Evolutionary conservation across 2,329 filamentous ascomycete genomes (phyloP).

Genomic region (Penicillium crustosum): DNA sequence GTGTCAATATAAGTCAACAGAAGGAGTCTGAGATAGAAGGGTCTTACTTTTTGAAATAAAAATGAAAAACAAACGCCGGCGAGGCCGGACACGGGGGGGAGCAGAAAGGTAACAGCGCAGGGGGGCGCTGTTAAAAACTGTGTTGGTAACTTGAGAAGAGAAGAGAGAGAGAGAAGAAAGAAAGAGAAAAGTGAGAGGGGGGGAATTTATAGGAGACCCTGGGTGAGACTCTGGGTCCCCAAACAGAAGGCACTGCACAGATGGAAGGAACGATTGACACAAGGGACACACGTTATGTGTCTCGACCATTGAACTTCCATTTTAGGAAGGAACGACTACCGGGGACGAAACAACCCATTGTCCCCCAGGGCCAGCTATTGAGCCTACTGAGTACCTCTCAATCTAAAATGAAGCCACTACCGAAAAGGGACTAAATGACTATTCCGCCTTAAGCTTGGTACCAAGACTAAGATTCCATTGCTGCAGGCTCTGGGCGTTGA

Average conservation of each 20-base stretch:
- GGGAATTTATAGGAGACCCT: background rate
- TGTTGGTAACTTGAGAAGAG: background rate
- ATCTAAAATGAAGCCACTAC: background rate
- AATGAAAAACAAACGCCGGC: background rate
- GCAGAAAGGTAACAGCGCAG: background rate
- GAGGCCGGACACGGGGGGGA: background rate
- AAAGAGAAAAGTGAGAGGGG: background rate
- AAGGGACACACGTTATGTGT: background rate
- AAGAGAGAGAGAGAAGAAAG: constrained; percentile 4
- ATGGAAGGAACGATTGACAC: background rate
- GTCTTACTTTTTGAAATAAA: background rate
- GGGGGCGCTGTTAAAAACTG: background rate
- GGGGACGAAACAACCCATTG: background rate
- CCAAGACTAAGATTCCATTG: background rate
- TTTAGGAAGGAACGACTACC: background rate
- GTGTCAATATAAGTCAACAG: background rate
- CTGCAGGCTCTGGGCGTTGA: background rate
- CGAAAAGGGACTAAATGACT: background rate
- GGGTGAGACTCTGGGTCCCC: background rate
- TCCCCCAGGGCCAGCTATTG: background rate
- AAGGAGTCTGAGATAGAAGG: background rate
- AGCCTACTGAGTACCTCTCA: background rate
- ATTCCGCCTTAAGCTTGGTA: background rate
- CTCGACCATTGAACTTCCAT: background rate
- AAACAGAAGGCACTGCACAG: background rate